Evolutionary conservation across 306 rosid genomes (phyloP), one percentile per base, ranked within the genome.

Genomic region (Cicer yamashitae): DNA sequence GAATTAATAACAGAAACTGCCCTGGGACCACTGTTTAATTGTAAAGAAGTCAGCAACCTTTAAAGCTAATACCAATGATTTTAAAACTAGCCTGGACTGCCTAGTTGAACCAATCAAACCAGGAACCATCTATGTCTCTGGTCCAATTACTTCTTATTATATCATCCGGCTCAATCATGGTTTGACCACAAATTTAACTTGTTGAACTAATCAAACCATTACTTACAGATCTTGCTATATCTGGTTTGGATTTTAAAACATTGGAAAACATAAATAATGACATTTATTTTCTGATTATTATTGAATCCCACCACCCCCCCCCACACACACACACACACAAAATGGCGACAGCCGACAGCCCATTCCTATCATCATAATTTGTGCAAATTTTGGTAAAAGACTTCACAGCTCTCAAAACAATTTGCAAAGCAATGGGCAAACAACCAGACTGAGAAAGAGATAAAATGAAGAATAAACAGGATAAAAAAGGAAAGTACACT

Each of bases 1-100:
- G 96, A 86, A 84, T 85, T 85, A 44, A 94, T 76, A 69, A 88
- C 91, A 67, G 98, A 91, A 82, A 94, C 91, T 63, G 96, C 97
- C 87, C 94, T 85, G 59, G 98, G 97, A 79, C 97, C 97, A 73
- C 98, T 91, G 88, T 74, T 67, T 72, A 30, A 70, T 69, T 57
- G 58, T 46, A 50, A 25, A 71, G 46, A 56, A 57, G 47, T 75
- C 64, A 67, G 79, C 70, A 60, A 12, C 81, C 34, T 59, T 65
- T 52, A 46, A 76, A n/a, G 64, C 37, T 46, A 18, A 50, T 37
- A 57, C 37, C 48, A 51, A 39, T 41, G 15, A 13, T 77, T 34
- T 12, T 58, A 69, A 66, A 78, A 78, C 56, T 17, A 18, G 6
- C 37, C n/a, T 20, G 4, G 22, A 60, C 38, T 7, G 10, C 39